Evolutionary conservation across 495 filamentous ascomycete genomes (phyloP).

Genomic region (Amphirosellinia nigrospora): DNA sequence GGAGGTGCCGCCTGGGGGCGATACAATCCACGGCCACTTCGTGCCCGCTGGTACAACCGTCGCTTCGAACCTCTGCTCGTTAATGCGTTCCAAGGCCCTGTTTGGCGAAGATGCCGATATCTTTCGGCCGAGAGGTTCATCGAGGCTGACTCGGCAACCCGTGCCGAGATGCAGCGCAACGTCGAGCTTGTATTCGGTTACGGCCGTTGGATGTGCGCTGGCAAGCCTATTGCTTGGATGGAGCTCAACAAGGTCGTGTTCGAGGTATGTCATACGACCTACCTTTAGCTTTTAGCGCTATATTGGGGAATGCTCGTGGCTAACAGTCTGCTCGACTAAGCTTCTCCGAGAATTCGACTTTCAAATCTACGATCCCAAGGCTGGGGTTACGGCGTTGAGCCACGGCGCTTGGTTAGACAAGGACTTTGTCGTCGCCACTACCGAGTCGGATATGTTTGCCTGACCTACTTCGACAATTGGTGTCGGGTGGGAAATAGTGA

Average conservation of each 20-base stretch:
- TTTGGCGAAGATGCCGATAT: constrained; percentile 55
- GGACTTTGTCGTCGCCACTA: background rate
- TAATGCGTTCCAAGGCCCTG: constrained; percentile 54
- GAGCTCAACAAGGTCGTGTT: constrained; percentile 61
- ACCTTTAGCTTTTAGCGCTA: background rate
- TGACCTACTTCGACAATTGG: background rate
- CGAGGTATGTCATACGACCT: constrained; percentile 44
- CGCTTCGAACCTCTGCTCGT: constrained; percentile 58
- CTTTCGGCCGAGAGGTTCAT: constrained; percentile 50
- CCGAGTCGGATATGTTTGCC: constrained; percentile 12
- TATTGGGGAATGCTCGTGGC: background rate
- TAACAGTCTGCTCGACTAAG: background rate
- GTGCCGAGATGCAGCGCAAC: constrained; percentile 56
- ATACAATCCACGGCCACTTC: constrained; percentile 56
- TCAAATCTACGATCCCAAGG: constrained; percentile 18
- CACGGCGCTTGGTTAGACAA: constrained; percentile 22
- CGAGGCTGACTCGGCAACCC: constrained; percentile 47
- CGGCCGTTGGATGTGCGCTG: constrained; percentile 59
- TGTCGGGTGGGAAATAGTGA: background rate
- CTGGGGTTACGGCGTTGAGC: background rate
- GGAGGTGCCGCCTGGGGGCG: constrained; percentile 52
- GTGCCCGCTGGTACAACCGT: constrained; percentile 62
- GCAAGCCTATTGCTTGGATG: constrained; percentile 60
- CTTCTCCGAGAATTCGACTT: constrained; percentile 28
- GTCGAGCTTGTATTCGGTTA: constrained; percentile 58